Evolutionary conservation across 306 rosid species (phyloP).

Genomic region (Glycyrrhiza uralensis): DNA sequence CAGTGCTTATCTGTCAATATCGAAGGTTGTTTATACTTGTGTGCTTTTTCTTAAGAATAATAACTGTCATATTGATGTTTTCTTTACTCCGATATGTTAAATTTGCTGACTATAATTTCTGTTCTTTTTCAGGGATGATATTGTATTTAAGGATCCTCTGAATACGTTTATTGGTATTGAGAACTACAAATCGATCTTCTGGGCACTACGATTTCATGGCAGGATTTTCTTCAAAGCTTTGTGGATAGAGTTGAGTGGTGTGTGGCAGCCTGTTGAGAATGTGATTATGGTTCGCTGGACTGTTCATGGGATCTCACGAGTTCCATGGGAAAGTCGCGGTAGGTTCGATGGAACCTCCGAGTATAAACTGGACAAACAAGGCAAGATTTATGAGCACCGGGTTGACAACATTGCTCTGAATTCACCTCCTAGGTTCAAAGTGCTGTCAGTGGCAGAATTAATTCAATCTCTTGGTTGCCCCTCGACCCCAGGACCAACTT

Average conservation of each 20-base stretch:
- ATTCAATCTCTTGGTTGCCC: slow-evolving; percentile 70
- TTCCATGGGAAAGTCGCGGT: slow-evolving; percentile 83
- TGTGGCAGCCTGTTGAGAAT: slow-evolving; percentile 82
- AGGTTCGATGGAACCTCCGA: slow-evolving; percentile 87
- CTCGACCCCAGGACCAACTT: slow-evolving; percentile 81
- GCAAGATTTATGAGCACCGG: slow-evolving; percentile 79
- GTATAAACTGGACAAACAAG: slow-evolving; percentile 86
- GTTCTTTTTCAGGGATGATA: slow-evolving; percentile 65
- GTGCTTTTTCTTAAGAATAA: slow-evolving; percentile 5
- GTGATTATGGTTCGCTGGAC: slow-evolving; percentile 87
- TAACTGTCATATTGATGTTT: background rate
- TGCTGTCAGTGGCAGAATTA: slow-evolving; percentile 53
- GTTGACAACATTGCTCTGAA: slow-evolving; percentile 65
- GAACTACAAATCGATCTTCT: slow-evolving; percentile 76
- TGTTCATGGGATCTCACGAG: slow-evolving; percentile 79
- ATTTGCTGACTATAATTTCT: background rate
- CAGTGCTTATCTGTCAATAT: background rate
- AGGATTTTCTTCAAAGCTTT: slow-evolving; percentile 70
- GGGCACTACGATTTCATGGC: slow-evolving; percentile 82
- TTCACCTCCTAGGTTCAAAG: slow-evolving; percentile 66
- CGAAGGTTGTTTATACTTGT: background rate
- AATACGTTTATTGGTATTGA: slow-evolving; percentile 75
- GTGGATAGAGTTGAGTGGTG: slow-evolving; percentile 67
- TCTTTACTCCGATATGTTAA: slow-evolving; percentile 3
- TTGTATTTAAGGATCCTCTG: slow-evolving; percentile 82